Percentiles rank a stretch among this genome's conserved stretches.
These are phyloP conservation scores for Hypoxylon sp. DNA, from an alignment of 2,329 filamentous ascomycete genomes.

Conservation along the genomic window DNA sequence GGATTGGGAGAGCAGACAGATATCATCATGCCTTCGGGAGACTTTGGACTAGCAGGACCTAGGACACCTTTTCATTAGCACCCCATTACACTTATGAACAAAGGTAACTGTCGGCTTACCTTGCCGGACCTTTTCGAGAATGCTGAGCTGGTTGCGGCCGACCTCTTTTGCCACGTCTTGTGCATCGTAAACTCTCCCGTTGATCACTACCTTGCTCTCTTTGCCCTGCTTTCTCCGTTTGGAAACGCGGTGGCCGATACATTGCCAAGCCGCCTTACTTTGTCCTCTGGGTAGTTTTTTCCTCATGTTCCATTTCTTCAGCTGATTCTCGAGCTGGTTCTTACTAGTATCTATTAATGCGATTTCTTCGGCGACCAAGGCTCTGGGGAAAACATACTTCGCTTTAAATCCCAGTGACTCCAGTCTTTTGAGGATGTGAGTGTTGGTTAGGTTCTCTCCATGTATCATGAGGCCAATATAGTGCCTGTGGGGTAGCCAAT, in stretches of 20 bases:
- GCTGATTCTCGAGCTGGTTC: background rate
- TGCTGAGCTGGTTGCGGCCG: background rate
- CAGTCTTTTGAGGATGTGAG: background rate
- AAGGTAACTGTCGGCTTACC: background rate
- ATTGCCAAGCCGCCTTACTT: background rate
- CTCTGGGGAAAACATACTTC: background rate
- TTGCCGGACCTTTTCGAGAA: background rate
- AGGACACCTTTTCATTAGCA: background rate
- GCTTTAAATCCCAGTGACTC: background rate
- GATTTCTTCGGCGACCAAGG: background rate
- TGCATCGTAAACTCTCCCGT: background rate
- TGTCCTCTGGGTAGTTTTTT: background rate
- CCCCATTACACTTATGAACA: background rate
- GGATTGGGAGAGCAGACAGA: background rate
- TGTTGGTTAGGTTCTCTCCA: background rate
- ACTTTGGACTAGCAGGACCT: background rate
- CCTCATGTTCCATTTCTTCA: background rate
- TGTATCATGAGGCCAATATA: background rate
- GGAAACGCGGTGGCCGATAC: background rate
- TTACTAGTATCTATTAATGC: background rate
- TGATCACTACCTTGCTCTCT: background rate
- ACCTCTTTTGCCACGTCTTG: background rate
- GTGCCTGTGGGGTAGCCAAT: background rate
- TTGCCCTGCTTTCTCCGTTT: background rate
- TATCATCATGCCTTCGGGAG: background rate